A percentile compares a stretch with the other conserved stretches of the same genome.
phyloP scores from a whole-genome alignment of 2,329 filamentous ascomycete genomes.

The Neonectria faginata region DNA sequence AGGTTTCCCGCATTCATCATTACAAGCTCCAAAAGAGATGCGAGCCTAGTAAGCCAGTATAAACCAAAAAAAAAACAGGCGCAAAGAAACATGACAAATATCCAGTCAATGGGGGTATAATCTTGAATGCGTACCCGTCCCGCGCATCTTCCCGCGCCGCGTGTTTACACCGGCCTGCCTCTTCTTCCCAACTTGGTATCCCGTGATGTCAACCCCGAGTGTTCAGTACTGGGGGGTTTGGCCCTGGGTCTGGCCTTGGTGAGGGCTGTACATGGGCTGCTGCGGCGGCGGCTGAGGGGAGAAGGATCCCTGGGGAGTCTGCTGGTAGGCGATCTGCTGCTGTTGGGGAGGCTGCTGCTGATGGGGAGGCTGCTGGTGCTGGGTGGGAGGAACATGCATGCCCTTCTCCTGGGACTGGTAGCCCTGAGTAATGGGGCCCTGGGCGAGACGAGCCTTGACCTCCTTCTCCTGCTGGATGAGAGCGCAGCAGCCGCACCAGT shows the following conservation, averaged over 20 bases:
- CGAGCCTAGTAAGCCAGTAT: neutral
- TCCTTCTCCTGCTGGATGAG: constrained; percentile 71
- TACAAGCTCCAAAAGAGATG: neutral
- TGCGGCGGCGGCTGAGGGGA: constrained; percentile 41
- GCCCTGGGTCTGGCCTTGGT: constrained; percentile 37
- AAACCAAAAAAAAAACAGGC: constrained; percentile 6
- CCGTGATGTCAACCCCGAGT: neutral
- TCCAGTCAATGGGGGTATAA: constrained; percentile 43
- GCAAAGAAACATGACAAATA: constrained; percentile 31
- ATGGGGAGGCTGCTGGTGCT: constrained; percentile 19
- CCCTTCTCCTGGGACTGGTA: constrained; percentile 54
- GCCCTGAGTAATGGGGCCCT: constrained; percentile 47
- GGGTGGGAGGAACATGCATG: constrained; percentile 51
- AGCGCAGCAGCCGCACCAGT: constrained; percentile 68
- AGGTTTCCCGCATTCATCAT: neutral
- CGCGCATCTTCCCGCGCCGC: constrained; percentile 8
- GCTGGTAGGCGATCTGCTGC: constrained; percentile 2
- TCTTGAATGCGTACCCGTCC: constrained; percentile 35
- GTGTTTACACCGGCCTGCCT: constrained; percentile 5
- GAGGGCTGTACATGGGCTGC: constrained; percentile 39
- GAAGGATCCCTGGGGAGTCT: constrained; percentile 39
- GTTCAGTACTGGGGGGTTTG: constrained; percentile 35
- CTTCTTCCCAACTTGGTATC: constrained; percentile 10
- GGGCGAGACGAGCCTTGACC: constrained; percentile 49
- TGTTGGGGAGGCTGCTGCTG: constrained; percentile 24